Conservation (phyloP, 2,329 filamentous ascomycete species). For the Lachnellula subtilissima region DNA sequence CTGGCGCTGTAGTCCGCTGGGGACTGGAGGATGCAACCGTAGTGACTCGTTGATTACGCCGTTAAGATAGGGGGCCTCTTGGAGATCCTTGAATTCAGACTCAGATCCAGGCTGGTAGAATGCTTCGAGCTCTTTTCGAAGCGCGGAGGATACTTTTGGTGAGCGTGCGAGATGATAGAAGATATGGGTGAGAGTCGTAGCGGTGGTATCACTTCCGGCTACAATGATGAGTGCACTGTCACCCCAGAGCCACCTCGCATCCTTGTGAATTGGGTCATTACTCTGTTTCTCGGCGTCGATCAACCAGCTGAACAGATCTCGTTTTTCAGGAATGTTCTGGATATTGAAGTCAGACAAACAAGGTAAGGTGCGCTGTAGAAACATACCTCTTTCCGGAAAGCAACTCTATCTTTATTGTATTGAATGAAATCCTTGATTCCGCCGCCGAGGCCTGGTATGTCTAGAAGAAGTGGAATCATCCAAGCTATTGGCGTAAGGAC, state of each 20-base stretch:
- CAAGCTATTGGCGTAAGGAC: slow-evolving; percentile 19
- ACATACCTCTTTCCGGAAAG: slow-evolving; percentile 8
- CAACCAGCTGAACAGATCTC: slow-evolving; percentile 4
- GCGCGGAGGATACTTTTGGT: slow-evolving; percentile 6
- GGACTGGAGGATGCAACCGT: slow-evolving; percentile 36
- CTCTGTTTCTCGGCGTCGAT: neutral
- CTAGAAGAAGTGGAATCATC: slow-evolving; percentile 16
- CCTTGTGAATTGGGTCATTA: slow-evolving; percentile 3
- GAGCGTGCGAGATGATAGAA: slow-evolving; percentile 33
- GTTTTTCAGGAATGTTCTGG: neutral
- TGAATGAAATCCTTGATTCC: slow-evolving; percentile 6
- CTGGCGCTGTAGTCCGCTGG: slow-evolving; percentile 17
- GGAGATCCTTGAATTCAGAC: slow-evolving; percentile 8
- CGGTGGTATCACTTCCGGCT: slow-evolving; percentile 40
- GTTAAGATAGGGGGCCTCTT: slow-evolving; percentile 29
- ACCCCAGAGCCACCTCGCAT: slow-evolving; percentile 14
- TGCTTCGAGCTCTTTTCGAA: slow-evolving; percentile 15
- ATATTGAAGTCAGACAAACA: neutral
- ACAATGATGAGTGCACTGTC: slow-evolving; percentile 31
- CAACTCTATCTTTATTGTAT: neutral
- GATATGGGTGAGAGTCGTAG: slow-evolving; percentile 35
- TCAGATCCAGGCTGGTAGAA: slow-evolving; percentile 6
- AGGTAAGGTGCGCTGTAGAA: slow-evolving; percentile 9
- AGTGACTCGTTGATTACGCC: slow-evolving; percentile 39
- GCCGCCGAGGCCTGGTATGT: slow-evolving; percentile 10